These are phyloP conservation scores for Paracorniculantispora psalliotae DNA, from an alignment of 2,329 filamentous ascomycete species.

Conservation along the genomic window DNA sequence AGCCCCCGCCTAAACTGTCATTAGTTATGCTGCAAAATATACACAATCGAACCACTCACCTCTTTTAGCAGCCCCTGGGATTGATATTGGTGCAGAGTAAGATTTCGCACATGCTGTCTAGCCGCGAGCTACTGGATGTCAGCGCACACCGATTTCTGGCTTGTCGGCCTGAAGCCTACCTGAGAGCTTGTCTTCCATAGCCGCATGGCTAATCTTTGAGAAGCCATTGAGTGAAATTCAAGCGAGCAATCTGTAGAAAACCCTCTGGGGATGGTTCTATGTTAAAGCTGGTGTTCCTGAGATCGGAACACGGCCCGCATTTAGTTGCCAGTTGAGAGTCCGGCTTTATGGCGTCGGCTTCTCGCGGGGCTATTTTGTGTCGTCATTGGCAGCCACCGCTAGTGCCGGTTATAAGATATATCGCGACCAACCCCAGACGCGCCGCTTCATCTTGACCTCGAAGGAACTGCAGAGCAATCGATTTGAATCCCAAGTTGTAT, in stretches of 20 bases:
- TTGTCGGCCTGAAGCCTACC: not conserved
- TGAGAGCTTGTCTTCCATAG: slow-evolving; percentile 8
- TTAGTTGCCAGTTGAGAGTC: not conserved
- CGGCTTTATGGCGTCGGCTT: slow-evolving; percentile 11
- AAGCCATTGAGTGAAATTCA: not conserved
- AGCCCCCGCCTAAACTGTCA: slow-evolving; percentile 22
- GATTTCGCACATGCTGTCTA: slow-evolving; percentile 14
- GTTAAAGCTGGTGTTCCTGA: not conserved
- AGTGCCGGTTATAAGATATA: slow-evolving; percentile 8
- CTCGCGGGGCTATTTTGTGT: not conserved
- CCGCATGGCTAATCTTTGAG: not conserved
- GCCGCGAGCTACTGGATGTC: not conserved
- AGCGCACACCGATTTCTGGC: not conserved
- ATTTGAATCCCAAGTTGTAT: not conserved
- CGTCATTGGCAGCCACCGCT: not conserved
- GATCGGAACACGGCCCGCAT: not conserved
- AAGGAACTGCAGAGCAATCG: not conserved
- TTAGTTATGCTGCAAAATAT: not conserved
- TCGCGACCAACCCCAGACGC: not conserved
- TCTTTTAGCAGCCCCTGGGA: slow-evolving; percentile 24
- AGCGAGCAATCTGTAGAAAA: too few relatives aligned
- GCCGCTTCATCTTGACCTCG: not conserved
- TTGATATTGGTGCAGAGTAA: slow-evolving; percentile 26
- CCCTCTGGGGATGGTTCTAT: not conserved
- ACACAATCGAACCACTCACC: slow-evolving; percentile 10